These are phyloP conservation scores for Penicillium glabrum DNA, from an alignment of 2,329 filamentous ascomycete species.

Conservation along the genomic window DNA sequence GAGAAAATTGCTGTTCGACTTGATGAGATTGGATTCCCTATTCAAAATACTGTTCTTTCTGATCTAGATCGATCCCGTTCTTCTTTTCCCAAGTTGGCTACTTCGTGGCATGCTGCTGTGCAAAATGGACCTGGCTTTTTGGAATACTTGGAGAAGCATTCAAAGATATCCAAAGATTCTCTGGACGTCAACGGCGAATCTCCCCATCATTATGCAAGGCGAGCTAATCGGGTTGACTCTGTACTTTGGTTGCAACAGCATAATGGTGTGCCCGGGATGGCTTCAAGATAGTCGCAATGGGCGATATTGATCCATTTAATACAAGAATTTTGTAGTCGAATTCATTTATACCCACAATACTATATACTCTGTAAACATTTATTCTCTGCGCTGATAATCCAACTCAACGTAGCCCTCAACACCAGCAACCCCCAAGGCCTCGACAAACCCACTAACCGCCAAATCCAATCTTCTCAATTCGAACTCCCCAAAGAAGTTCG, in stretches of 20 bases:
- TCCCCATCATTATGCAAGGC: not conserved
- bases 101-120: not conserved
- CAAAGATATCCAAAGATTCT: not conserved
- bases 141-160: not conserved
- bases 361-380: not conserved
- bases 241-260: not conserved
- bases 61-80: not conserved
- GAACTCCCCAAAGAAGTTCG: constrained; percentile 69
- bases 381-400: constrained; percentile 31
- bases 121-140: constrained; percentile 1
- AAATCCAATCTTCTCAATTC: constrained; percentile 53
- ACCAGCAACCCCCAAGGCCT: constrained; percentile 30
- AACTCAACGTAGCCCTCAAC: constrained; percentile 41
- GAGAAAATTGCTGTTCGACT: not conserved
- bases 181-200: not conserved
- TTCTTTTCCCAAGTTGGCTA: not conserved
- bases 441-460: constrained; percentile 23
- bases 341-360: not conserved
- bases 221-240: not conserved
- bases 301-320: not conserved
- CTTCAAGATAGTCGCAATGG: not conserved
- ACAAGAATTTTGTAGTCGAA: not conserved
- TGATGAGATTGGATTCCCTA: not conserved
- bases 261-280: not conserved
- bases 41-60: not conserved